Conservation (phyloP, 2,329 filamentous ascomycete species). For the Fusarium irregulare region DNA sequence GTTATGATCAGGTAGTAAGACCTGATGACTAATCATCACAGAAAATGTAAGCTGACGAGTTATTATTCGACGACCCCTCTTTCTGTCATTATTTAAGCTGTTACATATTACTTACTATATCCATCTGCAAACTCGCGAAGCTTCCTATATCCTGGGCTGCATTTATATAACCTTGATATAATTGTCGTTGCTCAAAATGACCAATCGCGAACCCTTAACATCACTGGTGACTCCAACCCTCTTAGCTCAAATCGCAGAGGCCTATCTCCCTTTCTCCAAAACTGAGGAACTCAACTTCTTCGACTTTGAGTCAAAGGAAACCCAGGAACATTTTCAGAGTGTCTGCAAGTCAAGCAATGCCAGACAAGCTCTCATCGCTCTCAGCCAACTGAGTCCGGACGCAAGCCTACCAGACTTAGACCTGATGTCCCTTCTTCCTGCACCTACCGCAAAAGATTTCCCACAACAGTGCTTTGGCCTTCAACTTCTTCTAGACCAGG, state of each 20-base stretch:
- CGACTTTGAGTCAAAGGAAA: background rate
- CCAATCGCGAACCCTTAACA: accelerated
- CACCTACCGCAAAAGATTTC: background rate
- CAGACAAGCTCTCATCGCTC: background rate
- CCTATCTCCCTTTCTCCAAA: background rate
- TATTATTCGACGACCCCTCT: background rate
- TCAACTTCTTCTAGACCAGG: background rate
- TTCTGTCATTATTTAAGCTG: background rate
- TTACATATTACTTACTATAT: accelerated
- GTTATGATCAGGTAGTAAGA: accelerated
- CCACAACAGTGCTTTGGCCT: slow-evolving; percentile 9
- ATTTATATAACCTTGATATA: too few relatives aligned
- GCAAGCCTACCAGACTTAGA: background rate
- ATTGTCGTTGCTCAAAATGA: background rate
- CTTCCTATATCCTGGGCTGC: accelerated
- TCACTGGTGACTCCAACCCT: background rate
- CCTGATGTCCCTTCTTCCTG: background rate
- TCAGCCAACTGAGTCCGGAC: background rate
- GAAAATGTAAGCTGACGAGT: background rate
- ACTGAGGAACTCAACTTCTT: background rate
- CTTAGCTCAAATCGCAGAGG: background rate
- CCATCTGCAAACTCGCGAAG: background rate
- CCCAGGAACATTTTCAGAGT: background rate
- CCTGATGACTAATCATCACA: background rate
- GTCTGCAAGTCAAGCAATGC: background rate